Conservation (phyloP, 2,329 filamentous ascomycete species). For the Alternaria sp. region DNA sequence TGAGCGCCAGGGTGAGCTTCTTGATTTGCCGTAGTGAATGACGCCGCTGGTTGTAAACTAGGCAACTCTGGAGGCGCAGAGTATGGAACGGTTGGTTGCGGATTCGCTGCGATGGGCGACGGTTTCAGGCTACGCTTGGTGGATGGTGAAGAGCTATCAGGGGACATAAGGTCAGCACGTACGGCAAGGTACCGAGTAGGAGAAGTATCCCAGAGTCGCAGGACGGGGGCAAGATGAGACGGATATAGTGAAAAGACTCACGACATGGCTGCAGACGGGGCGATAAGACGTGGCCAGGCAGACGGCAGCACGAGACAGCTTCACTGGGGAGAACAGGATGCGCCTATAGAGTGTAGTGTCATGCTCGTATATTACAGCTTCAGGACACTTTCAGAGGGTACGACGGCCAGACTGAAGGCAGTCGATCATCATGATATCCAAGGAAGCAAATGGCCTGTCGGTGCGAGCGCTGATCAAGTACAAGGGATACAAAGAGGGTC, state of each 20-base stretch:
- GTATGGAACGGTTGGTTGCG: slow-evolving; percentile 34
- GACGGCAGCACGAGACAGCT: slow-evolving; percentile 37
- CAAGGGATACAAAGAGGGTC: slow-evolving; percentile 50
- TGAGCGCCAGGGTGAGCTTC: slow-evolving; percentile 33
- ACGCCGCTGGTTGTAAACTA: slow-evolving; percentile 39
- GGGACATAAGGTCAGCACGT: slow-evolving; percentile 43
- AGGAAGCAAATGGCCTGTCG: slow-evolving; percentile 46
- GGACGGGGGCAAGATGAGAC: slow-evolving; percentile 16
- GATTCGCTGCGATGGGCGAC: slow-evolving; percentile 49
- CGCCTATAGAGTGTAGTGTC: slow-evolving; percentile 42
- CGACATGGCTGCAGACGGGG: slow-evolving; percentile 47
- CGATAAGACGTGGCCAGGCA: slow-evolving; percentile 30
- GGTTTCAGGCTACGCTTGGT: slow-evolving; percentile 57
- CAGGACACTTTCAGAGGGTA: slow-evolving; percentile 42
- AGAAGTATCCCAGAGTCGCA: slow-evolving; percentile 12
- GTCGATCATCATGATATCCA: slow-evolving; percentile 52
- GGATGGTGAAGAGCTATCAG: slow-evolving; percentile 52
- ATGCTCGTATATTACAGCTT: slow-evolving; percentile 46
- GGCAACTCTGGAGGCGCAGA: slow-evolving; percentile 37
- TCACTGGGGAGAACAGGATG: slow-evolving; percentile 39
- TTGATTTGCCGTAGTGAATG: slow-evolving; percentile 33
- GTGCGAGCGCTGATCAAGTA: slow-evolving; percentile 52
- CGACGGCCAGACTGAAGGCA: slow-evolving; percentile 41
- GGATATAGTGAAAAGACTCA: slow-evolving; percentile 44
- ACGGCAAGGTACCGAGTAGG: slow-evolving; percentile 15